phyloP scores from a whole-genome alignment of 345 rosid species.

The Pugionium cornutum region DNA sequence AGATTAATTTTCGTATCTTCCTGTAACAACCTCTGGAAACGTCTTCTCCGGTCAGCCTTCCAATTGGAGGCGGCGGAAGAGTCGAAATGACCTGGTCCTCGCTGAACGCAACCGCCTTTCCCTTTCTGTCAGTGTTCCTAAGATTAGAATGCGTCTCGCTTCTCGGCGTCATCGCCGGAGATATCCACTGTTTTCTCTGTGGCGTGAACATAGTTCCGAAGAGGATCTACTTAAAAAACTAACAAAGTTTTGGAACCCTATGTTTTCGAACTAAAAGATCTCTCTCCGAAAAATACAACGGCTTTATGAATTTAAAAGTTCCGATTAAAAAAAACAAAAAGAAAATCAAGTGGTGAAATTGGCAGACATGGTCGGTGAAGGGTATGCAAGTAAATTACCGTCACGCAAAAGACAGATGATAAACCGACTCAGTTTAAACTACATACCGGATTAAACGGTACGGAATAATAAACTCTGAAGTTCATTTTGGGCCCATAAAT shows the following conservation, averaged over 20 bases:
- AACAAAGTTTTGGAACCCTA: conserved; percentile 23
- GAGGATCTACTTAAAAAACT: conserved; percentile 7
- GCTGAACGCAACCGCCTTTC: conserved; percentile 59
- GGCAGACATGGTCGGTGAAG: background rate
- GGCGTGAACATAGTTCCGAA: conserved; percentile 62
- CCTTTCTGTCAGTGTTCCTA: conserved; percentile 49
- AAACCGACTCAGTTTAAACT: background rate
- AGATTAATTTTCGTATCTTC: no score
- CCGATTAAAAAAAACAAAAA: background rate
- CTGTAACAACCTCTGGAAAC: no score
- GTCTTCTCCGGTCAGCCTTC: conserved; percentile 45
- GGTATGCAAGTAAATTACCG: background rate
- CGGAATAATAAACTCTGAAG: background rate
- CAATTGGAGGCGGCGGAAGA: conserved; percentile 60
- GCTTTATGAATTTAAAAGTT: conserved; percentile 24
- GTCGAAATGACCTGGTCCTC: conserved; percentile 41
- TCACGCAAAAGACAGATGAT: background rate
- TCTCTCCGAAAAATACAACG: conserved; percentile 22
- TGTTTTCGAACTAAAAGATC: conserved; percentile 4
- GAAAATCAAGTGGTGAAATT: conserved; percentile 9
- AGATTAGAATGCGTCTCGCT: conserved; percentile 39
- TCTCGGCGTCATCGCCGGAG: conserved; percentile 47
- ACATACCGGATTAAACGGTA: background rate
- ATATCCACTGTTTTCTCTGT: conserved; percentile 51
- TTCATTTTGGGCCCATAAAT: conserved; percentile 6